A percentile compares a stretch with the other conserved stretches of the same genome.
Evolutionary conservation across 257 asterid genomes (phyloP).

Genomic region (Penstemon barbatus): DNA sequence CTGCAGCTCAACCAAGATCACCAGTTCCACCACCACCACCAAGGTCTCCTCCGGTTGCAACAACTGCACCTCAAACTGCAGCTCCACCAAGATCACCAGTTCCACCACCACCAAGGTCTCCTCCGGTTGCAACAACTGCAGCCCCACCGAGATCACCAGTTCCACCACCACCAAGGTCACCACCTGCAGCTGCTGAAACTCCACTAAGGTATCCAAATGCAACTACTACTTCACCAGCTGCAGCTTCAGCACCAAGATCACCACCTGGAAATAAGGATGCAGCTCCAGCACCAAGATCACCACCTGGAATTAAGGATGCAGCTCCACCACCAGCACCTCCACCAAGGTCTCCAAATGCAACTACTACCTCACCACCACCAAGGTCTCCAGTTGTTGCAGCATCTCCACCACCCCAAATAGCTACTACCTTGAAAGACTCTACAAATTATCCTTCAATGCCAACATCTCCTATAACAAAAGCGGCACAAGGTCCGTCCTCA

Average conservation of each 20-base stretch:
- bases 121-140: conserved; percentile 18
- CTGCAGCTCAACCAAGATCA: neutral
- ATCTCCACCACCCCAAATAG: conserved; percentile 20
- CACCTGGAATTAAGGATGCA: conserved; percentile 19
- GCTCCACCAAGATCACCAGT: conserved; percentile 2
- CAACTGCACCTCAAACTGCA: neutral
- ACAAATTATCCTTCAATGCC: conserved; percentile 7
- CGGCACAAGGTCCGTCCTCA: conserved; percentile 32
- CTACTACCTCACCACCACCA: conserved; percentile 1
- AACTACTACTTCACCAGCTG: neutral
- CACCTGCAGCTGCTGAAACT: conserved; percentile 3
- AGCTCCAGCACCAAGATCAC: conserved; percentile 1
- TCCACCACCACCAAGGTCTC: conserved; percentile 13
- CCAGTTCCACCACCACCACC: neutral
- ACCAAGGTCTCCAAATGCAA: conserved; percentile 13
- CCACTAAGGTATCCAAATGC: neutral
- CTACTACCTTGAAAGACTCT: too few relatives aligned
- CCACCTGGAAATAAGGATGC: neutral
- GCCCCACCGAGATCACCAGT: conserved; percentile 25
- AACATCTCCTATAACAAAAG: conserved; percentile 32
- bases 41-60: neutral
- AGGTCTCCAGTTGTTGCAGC: conserved; percentile 6
- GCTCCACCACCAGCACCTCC: conserved; percentile 16
- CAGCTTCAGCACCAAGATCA: conserved; percentile 1
- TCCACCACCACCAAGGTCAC: conserved; percentile 18